Base-by-base conservation (phyloP, 2,329 filamentous ascomycete species). In the Juglanconis juglandina region DNA sequence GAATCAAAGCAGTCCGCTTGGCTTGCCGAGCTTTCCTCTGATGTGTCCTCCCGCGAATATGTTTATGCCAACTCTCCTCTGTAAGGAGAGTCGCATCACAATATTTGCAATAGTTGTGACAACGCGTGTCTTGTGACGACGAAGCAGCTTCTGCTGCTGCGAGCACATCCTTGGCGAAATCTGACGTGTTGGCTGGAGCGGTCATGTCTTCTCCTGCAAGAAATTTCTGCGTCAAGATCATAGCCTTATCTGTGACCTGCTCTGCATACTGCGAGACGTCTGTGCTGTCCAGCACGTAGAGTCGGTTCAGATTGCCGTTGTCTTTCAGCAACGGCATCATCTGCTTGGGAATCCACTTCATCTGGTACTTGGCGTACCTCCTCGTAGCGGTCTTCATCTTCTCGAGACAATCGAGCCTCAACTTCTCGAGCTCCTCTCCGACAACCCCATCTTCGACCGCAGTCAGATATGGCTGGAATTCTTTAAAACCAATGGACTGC, bases 401-500 rank as follows among this genome's bases (percentile, higher is more conserved):
- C 64, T 94, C 89, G 0, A 96, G 75, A 1, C 86, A 88, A 1
- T 79, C 70, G 1, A 71, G 66, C 65, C 83, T 87, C 13, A 92
- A 72, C 17, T 77, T 77, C 24, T 82, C 79, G 1, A 90, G 73
- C 4, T 83, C 77, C 61, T 68, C 56, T 46, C 64, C 53, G 34
- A 67, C 63, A 56, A 64, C 58, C 7, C 66, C 67, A 60, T 72
- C 63, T 65, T 75, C 67, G 13, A 78, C 62, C 1, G 83, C 81
- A 2, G 76, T 68, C 32, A 93, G 76, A 68, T 92, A 96, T 0
- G 85, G 81, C 60, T 90, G 83, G 70, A 98, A 89, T 70, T 99
- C 92, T 71, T 96, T 97, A 75, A 92, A 97, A 1, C 95, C 95
- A 63, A 99, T 99, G 1, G 93, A 95, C 56, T 96, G 90, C 92